Conservation (phyloP, 345 rosid species). For the Zanthoxylum bungeanum region DNA sequence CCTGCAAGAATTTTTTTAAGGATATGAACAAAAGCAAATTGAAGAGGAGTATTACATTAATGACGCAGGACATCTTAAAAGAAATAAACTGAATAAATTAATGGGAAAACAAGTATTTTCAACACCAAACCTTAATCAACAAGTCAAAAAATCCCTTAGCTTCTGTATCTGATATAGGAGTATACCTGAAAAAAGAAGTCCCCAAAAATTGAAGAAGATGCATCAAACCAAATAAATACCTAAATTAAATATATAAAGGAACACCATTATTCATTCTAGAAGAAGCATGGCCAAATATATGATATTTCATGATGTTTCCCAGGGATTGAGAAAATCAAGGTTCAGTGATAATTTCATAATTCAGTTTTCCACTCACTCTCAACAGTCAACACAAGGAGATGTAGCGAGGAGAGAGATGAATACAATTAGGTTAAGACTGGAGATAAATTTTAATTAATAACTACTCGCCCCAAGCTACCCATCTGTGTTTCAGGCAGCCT, state of each 20-base stretch:
- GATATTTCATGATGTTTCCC: background rate
- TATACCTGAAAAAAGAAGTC: constrained; percentile 54
- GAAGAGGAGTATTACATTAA: background rate
- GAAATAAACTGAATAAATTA: background rate
- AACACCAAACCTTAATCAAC: constrained; percentile 68
- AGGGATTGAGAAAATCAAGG: background rate
- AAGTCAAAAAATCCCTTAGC: constrained; percentile 87
- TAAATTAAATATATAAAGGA: background rate
- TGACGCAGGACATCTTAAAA: constrained; percentile 11
- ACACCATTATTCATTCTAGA: constrained; percentile 4
- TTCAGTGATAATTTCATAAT: background rate
- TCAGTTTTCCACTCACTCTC: background rate
- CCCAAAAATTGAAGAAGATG: constrained; percentile 1
- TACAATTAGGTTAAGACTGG: background rate
- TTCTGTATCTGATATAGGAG: constrained; percentile 93
- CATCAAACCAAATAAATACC: background rate
- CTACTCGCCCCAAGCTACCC: background rate
- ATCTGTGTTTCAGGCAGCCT: background rate
- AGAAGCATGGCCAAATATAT: background rate
- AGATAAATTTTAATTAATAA: background rate
- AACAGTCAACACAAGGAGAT: background rate
- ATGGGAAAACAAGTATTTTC: background rate
- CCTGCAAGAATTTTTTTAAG: constrained; percentile 42
- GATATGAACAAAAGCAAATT: background rate
- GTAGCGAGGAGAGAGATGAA: background rate